These are phyloP conservation scores for Phytopythium aichiense DNA, from an alignment of 352 stramenopile species.

Conservation along the genomic window DNA sequence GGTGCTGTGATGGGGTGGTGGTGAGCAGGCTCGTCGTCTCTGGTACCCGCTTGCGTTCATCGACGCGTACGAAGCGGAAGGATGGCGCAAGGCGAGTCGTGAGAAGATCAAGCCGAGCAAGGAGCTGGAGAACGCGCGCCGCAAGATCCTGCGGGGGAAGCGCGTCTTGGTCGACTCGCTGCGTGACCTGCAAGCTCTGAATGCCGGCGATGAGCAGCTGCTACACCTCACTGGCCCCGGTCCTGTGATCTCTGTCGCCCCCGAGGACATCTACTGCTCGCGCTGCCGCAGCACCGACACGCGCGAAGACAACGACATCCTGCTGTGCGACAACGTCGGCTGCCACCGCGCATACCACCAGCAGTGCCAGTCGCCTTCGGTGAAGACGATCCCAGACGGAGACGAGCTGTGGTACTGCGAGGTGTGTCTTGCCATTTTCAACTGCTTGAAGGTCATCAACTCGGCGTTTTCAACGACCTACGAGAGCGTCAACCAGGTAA, in stretches of 20 bases:
- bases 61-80: slow-evolving; percentile 80
- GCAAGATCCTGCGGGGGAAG: slow-evolving; percentile 57
- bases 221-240: slow-evolving; percentile 20
- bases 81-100: slow-evolving; percentile 67
- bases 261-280: slow-evolving; percentile 73
- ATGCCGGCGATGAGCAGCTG: slow-evolving; percentile 45
- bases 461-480: slow-evolving; percentile 69
- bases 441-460: slow-evolving; percentile 79
- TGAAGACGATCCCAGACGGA: slow-evolving; percentile 63
- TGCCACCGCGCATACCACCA: slow-evolving; percentile 83
- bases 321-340: slow-evolving; percentile 71
- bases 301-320: slow-evolving; percentile 72
- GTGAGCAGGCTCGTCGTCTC: slow-evolving; percentile 39
- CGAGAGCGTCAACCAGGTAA: slow-evolving; percentile 45
- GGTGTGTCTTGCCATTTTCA: slow-evolving; percentile 70
- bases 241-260: slow-evolving; percentile 3
- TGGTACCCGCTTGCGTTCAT: slow-evolving; percentile 70
- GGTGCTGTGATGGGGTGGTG: background rate
- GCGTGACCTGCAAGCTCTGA: slow-evolving; percentile 32
- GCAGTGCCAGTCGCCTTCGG: slow-evolving; percentile 54
- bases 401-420: slow-evolving; percentile 80
- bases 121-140: slow-evolving; percentile 46
- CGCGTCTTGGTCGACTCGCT: slow-evolving; percentile 43
- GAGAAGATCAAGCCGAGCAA: slow-evolving; percentile 83
- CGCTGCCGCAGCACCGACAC: slow-evolving; percentile 63